phyloP scores from a whole-genome alignment of 148 eudicot genomes.

The Bassia scoparia region DNA sequence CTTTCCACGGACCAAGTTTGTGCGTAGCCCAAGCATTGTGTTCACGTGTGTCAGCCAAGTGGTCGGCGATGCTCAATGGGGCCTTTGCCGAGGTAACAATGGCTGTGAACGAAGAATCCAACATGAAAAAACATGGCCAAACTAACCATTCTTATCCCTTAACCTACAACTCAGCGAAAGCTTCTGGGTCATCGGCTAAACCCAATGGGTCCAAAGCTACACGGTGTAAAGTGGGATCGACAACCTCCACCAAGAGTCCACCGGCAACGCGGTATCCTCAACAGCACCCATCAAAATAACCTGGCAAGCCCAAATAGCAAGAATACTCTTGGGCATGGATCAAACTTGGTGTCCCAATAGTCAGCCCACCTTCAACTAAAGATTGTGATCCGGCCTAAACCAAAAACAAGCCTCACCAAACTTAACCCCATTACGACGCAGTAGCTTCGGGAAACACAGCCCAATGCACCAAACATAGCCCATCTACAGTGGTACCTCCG shows the following conservation, averaged over 20 bases:
- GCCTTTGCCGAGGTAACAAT: slow-evolving; percentile 43
- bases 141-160: slow-evolving; percentile 44
- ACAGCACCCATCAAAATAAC: slow-evolving; percentile 46
- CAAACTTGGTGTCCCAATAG: slow-evolving; percentile 43
- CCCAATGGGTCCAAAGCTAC: slow-evolving; percentile 46
- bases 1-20: slow-evolving; percentile 44
- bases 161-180: slow-evolving; percentile 38
- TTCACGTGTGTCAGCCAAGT: slow-evolving; percentile 37
- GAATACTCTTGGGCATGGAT: slow-evolving; percentile 42
- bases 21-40: slow-evolving; percentile 45
- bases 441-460: slow-evolving; percentile 40
- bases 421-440: slow-evolving; percentile 46
- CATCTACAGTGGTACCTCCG: slow-evolving; percentile 40
- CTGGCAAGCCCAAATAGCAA: slow-evolving; percentile 46
- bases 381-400: slow-evolving; percentile 46
- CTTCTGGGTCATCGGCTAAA: slow-evolving; percentile 41
- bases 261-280: slow-evolving; percentile 45
- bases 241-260: slow-evolving; percentile 43
- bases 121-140: slow-evolving; percentile 43
- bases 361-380: slow-evolving; percentile 43
- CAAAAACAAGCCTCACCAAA: slow-evolving; percentile 47
- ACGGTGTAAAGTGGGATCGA: slow-evolving; percentile 45
- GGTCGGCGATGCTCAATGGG: slow-evolving; percentile 37
- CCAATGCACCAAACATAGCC: slow-evolving; percentile 46
- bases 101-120: slow-evolving; percentile 43